A percentile compares a stretch with the other conserved stretches of the same genome.
Evolutionary conservation across 1,284 basidiomycete species (phyloP).

Genomic region (Ceratobasidium sp.): DNA sequence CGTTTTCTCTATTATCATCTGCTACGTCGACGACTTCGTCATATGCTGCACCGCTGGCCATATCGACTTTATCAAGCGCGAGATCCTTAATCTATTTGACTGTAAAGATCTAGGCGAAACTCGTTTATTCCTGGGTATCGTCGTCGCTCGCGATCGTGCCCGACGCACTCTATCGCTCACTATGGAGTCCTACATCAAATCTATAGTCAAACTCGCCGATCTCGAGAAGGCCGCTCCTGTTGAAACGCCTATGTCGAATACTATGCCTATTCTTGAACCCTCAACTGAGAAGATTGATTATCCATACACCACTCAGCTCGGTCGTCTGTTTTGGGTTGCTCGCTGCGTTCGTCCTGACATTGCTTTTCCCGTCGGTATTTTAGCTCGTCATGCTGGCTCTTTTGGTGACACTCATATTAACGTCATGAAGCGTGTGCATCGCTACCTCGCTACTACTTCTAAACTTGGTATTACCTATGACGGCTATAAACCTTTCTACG

Average conservation of each 20-base stretch:
- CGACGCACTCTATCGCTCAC: constrained; percentile 34
- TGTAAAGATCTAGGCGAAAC: constrained; percentile 41
- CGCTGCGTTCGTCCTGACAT: constrained; percentile 18
- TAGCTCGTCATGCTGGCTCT: not conserved
- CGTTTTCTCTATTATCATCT: not conserved
- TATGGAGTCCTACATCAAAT: constrained; percentile 26
- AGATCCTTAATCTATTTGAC: constrained; percentile 9
- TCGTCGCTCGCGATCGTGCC: constrained; percentile 9
- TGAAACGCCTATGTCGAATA: constrained; percentile 14
- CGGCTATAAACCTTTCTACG: constrained; percentile 24
- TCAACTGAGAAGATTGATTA: not conserved
- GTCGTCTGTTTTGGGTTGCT: constrained; percentile 18
- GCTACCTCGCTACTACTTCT: constrained; percentile 7
- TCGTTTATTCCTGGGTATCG: constrained; percentile 40
- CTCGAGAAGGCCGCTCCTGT: not conserved
- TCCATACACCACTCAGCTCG: constrained; percentile 13
- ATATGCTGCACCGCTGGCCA: constrained; percentile 15
- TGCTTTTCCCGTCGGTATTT: not conserved
- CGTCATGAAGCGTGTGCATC: constrained; percentile 2
- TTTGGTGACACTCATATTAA: not conserved
- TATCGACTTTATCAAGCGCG: constrained; percentile 1
- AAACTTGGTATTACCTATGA: constrained; percentile 11
- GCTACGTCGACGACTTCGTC: constrained; percentile 26
- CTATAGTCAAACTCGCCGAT: constrained; percentile 38
- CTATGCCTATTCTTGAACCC: not conserved